Evolutionary conservation across 257 asterid species (phyloP).

Genomic region (Petunia axillaris): DNA sequence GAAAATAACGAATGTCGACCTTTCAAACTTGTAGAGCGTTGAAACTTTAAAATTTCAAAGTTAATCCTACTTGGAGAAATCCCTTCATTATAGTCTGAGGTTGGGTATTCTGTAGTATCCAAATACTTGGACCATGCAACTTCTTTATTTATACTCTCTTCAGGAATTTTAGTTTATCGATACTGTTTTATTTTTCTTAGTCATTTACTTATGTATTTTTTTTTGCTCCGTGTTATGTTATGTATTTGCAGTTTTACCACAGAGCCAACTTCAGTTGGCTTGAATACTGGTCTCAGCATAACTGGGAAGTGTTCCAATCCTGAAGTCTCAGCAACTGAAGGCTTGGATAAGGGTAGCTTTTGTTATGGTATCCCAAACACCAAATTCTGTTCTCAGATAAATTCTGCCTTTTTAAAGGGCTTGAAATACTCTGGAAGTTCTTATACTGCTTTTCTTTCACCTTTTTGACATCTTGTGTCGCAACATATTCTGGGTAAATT

Average conservation of each 20-base stretch:
- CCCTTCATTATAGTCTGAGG: neutral
- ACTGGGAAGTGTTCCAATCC: conserved; percentile 37
- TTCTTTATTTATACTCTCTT: neutral
- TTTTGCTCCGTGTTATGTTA: neutral
- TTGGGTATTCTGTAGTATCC: neutral
- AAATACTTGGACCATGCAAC: neutral
- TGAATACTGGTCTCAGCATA: conserved; percentile 65
- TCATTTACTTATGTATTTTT: conserved; percentile 1
- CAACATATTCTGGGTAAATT: conserved; percentile 22
- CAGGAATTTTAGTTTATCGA: neutral
- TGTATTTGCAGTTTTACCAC: conserved; percentile 66
- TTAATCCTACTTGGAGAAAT: neutral
- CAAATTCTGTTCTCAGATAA: conserved; percentile 50
- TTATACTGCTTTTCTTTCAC: conserved; percentile 63
- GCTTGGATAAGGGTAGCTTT: conserved; percentile 32
- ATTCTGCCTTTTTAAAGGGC: conserved; percentile 60
- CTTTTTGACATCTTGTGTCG: conserved; percentile 28
- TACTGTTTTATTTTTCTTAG: conserved; percentile 12
- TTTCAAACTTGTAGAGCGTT: neutral
- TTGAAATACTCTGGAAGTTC: conserved; percentile 60
- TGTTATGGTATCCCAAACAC: conserved; percentile 60
- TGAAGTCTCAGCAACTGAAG: conserved; percentile 37
- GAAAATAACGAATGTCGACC: too few relatives aligned
- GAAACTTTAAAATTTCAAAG: neutral
- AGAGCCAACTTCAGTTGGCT: conserved; percentile 63